phyloP scores from a whole-genome alignment of 2,329 filamentous ascomycete species.

The Cyphellophora attinorum region DNA sequence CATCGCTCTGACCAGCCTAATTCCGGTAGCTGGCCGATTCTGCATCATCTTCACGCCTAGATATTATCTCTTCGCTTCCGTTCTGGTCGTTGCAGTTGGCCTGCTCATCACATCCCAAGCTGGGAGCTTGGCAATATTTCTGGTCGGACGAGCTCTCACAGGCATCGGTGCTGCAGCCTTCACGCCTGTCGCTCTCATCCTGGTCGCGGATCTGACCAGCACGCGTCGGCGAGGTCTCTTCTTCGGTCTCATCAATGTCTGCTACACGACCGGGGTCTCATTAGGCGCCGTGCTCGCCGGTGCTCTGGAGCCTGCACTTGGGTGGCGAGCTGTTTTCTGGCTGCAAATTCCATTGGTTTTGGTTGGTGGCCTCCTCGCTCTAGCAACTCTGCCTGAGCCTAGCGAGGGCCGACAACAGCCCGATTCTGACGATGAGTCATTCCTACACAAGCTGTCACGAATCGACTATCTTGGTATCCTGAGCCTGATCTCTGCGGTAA shows the following conservation, averaged over 20 bases:
- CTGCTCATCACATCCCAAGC: constrained; percentile 56
- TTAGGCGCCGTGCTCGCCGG: constrained; percentile 63
- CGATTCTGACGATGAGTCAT: constrained; percentile 26
- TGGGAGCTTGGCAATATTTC: constrained; percentile 50
- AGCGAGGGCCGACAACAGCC: too few species aligned
- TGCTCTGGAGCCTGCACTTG: constrained; percentile 50
- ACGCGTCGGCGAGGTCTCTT: constrained; percentile 61
- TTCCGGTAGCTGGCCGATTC: constrained; percentile 62
- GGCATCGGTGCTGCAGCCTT: constrained; percentile 64
- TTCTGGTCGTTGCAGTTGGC: constrained; percentile 51
- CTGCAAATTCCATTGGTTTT: constrained; percentile 58
- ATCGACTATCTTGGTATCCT: constrained; percentile 69
- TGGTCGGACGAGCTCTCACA: constrained; percentile 59
- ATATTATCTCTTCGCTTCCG: constrained; percentile 53
- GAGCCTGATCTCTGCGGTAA: constrained; percentile 55
- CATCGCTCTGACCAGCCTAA: constrained; percentile 49
- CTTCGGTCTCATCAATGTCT: constrained; percentile 64
- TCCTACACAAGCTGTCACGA: constrained; percentile 45
- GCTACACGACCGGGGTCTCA: constrained; percentile 62
- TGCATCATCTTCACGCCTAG: constrained; percentile 61
- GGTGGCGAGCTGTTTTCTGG: constrained; percentile 69
- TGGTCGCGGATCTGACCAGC: constrained; percentile 64
- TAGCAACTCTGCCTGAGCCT: constrained; percentile 60
- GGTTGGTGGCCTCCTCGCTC: constrained; percentile 51
- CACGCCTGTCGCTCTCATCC: constrained; percentile 63